Evolutionary conservation across 257 asterid genomes (phyloP), one percentile per base, ranked within the genome.

Genomic region (Solanum commersonii): DNA sequence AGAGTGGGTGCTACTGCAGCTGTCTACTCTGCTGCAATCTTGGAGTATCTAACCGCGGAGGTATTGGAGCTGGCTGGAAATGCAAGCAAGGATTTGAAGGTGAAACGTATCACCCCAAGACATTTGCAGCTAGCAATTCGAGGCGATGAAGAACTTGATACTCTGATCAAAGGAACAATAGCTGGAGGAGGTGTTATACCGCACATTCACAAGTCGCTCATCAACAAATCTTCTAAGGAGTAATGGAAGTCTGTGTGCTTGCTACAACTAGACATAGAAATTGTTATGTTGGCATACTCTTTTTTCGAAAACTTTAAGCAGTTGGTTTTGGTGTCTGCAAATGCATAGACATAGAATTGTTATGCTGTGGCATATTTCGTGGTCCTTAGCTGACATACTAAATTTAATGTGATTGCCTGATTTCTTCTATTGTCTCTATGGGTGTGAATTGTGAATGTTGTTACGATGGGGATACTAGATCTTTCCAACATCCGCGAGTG

Each of bases 1-100:
- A 89, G 92, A 87, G 92, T 90, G 20, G 92, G 92, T 23, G 91
- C 92, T 27, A 89, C 92, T n/a, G 92, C 92, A 31, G 92, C 92
- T 42, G 92, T 90, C 31, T 90, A 90, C 86, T 87, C 92, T n/a
- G 92, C 92, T 29, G 92, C 92, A 67, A 90, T 90, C 83, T 65
- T 90, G 90, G 92, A 90, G 79, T 90, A 90, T 87, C 59, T 90
- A 87, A 90, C 92, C 11, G 92, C 92, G 2, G 92, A 90, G 78
- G 92, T 90, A 46, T 84, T 90, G 87, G 92, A 90, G 88, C 84
- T 90, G 63, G 92, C 92, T 78, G 92, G 92, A 59, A 90, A 90
- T 18, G 92, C 92, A 0, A 90, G 92, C 71, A 90, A 90, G 87
- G 92, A 90, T 90, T 89, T 90, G 71, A 90, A 90, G 88, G 92